Percentiles rank a stretch among this genome's conserved stretches.
These are phyloP conservation scores for Erodium texanum DNA, from an alignment of 441 rosid species.

Conservation along the genomic window DNA sequence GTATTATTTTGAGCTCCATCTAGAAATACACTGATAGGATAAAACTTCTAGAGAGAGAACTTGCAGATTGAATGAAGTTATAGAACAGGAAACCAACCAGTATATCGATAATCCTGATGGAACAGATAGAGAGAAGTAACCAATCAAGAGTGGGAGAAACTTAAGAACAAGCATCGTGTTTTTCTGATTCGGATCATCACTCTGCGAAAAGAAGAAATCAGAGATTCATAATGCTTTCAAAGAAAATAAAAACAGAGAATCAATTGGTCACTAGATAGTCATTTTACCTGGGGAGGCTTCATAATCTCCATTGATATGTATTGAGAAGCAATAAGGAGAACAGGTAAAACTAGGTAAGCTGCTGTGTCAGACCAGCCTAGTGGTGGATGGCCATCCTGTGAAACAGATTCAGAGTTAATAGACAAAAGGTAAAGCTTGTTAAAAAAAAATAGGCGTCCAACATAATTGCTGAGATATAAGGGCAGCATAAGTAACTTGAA, in stretches of 20 bases:
- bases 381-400: slow-evolving; percentile 94
- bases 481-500: not conserved
- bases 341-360: slow-evolving; percentile 92
- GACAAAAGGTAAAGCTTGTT: not conserved
- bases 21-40: not conserved
- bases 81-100: slow-evolving; percentile 56
- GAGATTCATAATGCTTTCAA: slow-evolving; percentile 16
- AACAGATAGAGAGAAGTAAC: slow-evolving; percentile 91
- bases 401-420: not conserved
- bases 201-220: slow-evolving; percentile 37
- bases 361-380: slow-evolving; percentile 83
- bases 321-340: slow-evolving; percentile 77
- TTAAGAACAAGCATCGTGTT: slow-evolving; percentile 79
- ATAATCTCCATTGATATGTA: slow-evolving; percentile 90
- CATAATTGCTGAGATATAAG: not conserved
- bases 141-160: slow-evolving; percentile 96
- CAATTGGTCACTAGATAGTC: slow-evolving; percentile 8
- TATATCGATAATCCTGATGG: slow-evolving; percentile 90
- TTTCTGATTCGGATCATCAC: slow-evolving; percentile 89
- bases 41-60: not conserved
- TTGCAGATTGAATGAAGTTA: not conserved
- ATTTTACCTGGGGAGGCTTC: slow-evolving; percentile 93
- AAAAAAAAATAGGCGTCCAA: not conserved
- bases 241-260: slow-evolving; percentile 3
- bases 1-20: not conserved